These are phyloP conservation scores for Paraglomus brasilianum DNA, from an alignment of 192 early-diverging fungal genomes.

Conservation along the genomic window DNA sequence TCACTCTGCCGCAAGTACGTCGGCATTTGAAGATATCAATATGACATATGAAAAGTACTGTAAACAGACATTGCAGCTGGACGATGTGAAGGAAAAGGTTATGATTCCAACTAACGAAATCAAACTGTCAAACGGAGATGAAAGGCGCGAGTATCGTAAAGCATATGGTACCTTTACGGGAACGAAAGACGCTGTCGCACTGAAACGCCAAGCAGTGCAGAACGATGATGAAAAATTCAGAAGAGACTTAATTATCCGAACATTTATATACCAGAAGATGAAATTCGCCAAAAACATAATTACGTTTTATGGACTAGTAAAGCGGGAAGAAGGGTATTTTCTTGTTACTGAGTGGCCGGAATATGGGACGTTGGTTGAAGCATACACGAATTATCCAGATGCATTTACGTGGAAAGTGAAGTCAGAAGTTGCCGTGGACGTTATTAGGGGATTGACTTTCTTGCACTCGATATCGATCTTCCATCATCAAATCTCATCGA, in stretches of 20 bases:
- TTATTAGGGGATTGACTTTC: constrained; percentile 23
- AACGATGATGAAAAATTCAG: constrained; percentile 9
- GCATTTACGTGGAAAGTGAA: constrained; percentile 4
- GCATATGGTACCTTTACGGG: background rate
- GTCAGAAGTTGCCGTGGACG: constrained; percentile 17
- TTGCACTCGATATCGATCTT: constrained; percentile 18
- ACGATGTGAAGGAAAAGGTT: constrained; percentile 1
- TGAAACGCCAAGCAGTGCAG: constrained; percentile 9
- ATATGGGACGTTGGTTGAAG: constrained; percentile 24
- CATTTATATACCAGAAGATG: constrained; percentile 25
- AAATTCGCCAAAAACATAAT: constrained; percentile 22
- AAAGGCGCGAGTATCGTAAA: background rate
- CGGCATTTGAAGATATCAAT: background rate
- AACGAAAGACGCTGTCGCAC: constrained; percentile 4
- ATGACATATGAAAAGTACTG: background rate
- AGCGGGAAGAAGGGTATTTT: constrained; percentile 1
- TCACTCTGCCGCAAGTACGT: background rate
- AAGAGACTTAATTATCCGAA: constrained; percentile 22
- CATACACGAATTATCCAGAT: constrained; percentile 2
- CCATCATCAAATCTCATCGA: constrained; percentile 27
- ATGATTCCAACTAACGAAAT: background rate
- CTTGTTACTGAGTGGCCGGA: constrained; percentile 31
- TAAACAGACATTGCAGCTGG: background rate
- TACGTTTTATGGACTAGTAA: constrained; percentile 21
- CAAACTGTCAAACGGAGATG: background rate